Base-by-base conservation (phyloP, 441 rosid species). In the Pelargonium myrrhifolium region DNA sequence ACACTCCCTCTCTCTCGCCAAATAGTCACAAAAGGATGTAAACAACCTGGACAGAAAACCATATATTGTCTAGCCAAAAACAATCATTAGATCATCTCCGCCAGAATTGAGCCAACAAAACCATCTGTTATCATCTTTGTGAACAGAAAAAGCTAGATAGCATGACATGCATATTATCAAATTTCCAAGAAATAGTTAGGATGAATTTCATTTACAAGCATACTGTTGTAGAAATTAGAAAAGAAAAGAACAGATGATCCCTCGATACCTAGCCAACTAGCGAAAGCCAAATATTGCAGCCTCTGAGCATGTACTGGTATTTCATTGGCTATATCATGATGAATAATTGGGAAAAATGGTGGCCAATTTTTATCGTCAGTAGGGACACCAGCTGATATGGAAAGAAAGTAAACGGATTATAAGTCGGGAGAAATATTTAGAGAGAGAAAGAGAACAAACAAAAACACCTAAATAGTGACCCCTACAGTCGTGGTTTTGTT, bases 241-340 rank as follows among this genome's bases (percentile, higher is more conserved):
- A 51, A 49, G 42, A 71, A 14, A 56, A 63, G 3, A 39, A 65
- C 49, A 61, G 37, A 55, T 67, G n/a, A 21, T 31, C 11, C 10
- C 26, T 39, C 61, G 78, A 31, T 75, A 93, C 98, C 98, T 77
- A 93, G 80, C 96, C 96, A 93, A 80, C 93, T 93, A 59, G 95
- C 92, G 64, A 93, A 93, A 40, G 98, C 98, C 75, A 93, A 83
- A 81, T 93, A 93, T 71, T 93, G 98, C 61, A 89, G 79, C 80
- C 83, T 88, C 49, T 93, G 98, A 24, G 90, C 96, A 79, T 87
- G 88, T 69, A 85, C 81, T 9, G 97, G 98, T 77, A 89, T 93
- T 79, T 93, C 98, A 62, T 87, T 93, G n/a, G 97, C 86, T 64
- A 93, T 87, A 77, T 93, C 98, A 78, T 93, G 97, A 78, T 90